phyloP scores from a whole-genome alignment of 2,329 filamentous ascomycete genomes.

The Pseudopyrenochaeta lycopersici region DNA sequence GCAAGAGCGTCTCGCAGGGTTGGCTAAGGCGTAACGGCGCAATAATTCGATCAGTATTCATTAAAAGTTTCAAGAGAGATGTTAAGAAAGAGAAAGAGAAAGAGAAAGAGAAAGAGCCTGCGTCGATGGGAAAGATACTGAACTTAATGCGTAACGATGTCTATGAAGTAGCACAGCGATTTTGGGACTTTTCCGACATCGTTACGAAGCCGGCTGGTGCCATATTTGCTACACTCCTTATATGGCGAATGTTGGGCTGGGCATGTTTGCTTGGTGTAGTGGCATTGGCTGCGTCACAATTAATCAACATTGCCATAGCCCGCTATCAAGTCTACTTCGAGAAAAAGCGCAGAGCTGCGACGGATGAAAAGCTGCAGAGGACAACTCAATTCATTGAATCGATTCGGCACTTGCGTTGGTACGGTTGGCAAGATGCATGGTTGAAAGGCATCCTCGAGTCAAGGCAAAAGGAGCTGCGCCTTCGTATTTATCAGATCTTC shows the following conservation, averaged over 20 bases:
- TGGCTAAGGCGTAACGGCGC: conserved; percentile 14
- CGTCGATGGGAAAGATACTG: conserved; percentile 89
- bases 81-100: conserved; percentile 52
- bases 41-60: conserved; percentile 23
- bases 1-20: conserved; percentile 1
- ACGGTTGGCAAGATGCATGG: conserved; percentile 83
- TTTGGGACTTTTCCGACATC: conserved; percentile 86
- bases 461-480: conserved; percentile 71
- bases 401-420: conserved; percentile 82
- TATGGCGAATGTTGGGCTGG: conserved; percentile 82
- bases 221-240: conserved; percentile 75
- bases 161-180: conserved; percentile 81
- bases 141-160: conserved; percentile 86
- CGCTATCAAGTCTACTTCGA: conserved; percentile 74
- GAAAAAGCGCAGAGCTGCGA: conserved; percentile 73
- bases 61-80: conserved; percentile 33
- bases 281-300: conserved; percentile 73
- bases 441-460: conserved; percentile 73
- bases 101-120: conserved; percentile 63
- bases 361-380: conserved; percentile 80
- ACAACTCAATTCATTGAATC: conserved; percentile 88
- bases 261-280: conserved; percentile 78
- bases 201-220: conserved; percentile 80
- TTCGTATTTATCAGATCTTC: conserved; percentile 70
- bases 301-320: conserved; percentile 74